phyloP scores from a whole-genome alignment of 2,329 filamentous ascomycete species.

The Zymoseptoria passerinii region DNA sequence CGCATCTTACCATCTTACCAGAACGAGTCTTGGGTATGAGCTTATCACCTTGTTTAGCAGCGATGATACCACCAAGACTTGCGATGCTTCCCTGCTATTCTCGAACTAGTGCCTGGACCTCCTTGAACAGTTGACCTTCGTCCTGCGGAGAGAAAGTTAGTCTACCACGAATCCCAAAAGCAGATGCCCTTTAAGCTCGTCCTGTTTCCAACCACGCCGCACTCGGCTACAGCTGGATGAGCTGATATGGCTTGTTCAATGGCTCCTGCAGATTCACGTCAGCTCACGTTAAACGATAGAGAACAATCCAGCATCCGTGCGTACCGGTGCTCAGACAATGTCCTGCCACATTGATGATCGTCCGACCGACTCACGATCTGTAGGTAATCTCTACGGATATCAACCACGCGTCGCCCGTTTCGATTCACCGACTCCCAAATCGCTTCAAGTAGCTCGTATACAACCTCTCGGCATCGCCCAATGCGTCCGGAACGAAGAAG shows the following conservation, averaged over 20 bases:
- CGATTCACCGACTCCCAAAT: conserved; percentile 74
- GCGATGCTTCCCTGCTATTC: conserved; percentile 82
- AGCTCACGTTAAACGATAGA: neutral
- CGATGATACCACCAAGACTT: conserved; percentile 73
- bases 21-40: conserved; percentile 84
- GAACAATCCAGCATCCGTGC: neutral
- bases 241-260: conserved; percentile 87
- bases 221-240: conserved; percentile 71
- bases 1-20: conserved; percentile 89
- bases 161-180: conserved; percentile 87
- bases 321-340: conserved; percentile 63
- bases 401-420: conserved; percentile 85
- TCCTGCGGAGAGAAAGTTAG: conserved; percentile 44
- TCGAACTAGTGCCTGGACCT: conserved; percentile 66
- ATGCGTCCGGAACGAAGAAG: conserved; percentile 75
- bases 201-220: conserved; percentile 78
- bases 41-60: conserved; percentile 55
- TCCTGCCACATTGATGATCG: neutral
- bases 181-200: conserved; percentile 78
- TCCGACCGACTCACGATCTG: conserved; percentile 1
- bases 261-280: conserved; percentile 52
- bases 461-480: conserved; percentile 78
- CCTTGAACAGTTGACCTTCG: conserved; percentile 41
- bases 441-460: conserved; percentile 76
- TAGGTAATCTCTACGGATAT: conserved; percentile 61